A percentile compares a stretch with the other conserved stretches of the same genome.
These are phyloP conservation scores for Podaxis pistillaris DNA, from an alignment of 768 basidiomycete species.

Conservation along the genomic window DNA sequence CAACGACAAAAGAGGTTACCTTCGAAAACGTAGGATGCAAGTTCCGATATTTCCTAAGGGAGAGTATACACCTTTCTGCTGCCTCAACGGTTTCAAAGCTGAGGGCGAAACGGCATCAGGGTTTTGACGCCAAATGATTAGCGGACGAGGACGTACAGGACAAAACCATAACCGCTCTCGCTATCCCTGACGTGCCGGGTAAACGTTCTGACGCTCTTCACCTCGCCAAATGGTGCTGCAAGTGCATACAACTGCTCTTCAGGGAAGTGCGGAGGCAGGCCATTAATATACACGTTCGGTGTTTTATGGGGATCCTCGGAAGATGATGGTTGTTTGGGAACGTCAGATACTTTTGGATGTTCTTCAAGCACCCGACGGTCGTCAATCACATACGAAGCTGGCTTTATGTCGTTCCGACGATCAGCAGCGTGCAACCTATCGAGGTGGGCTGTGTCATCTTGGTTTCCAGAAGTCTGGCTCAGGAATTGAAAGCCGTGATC, in stretches of 20 bases:
- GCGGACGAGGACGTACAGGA: conserved; percentile 51
- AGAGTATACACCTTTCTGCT: conserved; percentile 73
- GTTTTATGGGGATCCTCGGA: conserved; percentile 35
- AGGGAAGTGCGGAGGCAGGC: conserved; percentile 78
- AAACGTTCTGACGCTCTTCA: conserved; percentile 80
- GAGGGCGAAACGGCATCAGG: conserved; percentile 1
- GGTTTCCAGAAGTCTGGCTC: not conserved
- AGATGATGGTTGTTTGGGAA: not conserved
- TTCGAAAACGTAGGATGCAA: conserved; percentile 88
- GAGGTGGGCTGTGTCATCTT: conserved; percentile 3
- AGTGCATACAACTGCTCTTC: conserved; percentile 78
- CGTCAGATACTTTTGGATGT: not conserved
- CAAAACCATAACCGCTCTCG: conserved; percentile 74
- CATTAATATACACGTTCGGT: conserved; percentile 88
- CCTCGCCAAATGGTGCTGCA: conserved; percentile 66
- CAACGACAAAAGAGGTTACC: conserved; percentile 34
- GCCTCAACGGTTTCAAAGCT: conserved; percentile 69
- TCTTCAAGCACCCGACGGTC: not conserved
- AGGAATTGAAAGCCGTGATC: not conserved
- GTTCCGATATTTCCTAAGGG: conserved; percentile 69
- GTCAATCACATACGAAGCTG: not conserved
- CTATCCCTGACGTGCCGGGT: conserved; percentile 79
- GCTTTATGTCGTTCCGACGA: not conserved
- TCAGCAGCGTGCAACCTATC: not conserved
- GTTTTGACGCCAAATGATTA: not conserved